Evolutionary conservation across 2,329 filamentous ascomycete genomes (phyloP).

Genomic region (Aureobasidium namibiae): DNA sequence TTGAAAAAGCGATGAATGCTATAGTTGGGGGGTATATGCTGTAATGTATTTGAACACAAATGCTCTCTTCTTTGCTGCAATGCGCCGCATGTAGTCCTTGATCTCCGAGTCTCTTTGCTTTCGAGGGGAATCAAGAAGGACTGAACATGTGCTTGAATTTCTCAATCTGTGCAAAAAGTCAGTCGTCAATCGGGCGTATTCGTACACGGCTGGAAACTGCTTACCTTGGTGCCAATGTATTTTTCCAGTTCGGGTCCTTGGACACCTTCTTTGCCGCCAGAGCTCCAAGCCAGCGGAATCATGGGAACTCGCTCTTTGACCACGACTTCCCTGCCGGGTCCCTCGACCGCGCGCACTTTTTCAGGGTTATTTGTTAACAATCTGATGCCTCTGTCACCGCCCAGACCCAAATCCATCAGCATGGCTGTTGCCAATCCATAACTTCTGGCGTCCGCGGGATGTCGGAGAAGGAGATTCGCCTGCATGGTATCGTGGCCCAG

Average conservation of each 20-base stretch:
- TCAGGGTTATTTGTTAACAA: constrained; percentile 96
- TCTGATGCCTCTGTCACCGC: constrained; percentile 61
- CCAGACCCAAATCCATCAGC: constrained; percentile 72
- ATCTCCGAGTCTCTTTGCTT: too few species aligned
- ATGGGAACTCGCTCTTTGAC: constrained; percentile 89
- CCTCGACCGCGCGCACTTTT: constrained; percentile 90
- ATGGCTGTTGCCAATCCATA: constrained; percentile 97
- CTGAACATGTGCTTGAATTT: constrained; percentile 47
- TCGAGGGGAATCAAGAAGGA: background rate
- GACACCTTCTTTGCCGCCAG: constrained; percentile 68
- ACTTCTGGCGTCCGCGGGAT: constrained; percentile 88
- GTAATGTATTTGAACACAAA: constrained; percentile 5
- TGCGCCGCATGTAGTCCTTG: background rate
- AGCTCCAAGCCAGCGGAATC: constrained; percentile 89
- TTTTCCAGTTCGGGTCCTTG: constrained; percentile 83
- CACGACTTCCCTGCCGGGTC: constrained; percentile 75
- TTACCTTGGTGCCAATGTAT: constrained; percentile 89
- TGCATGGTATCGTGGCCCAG: constrained; percentile 96
- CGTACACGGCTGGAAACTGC: constrained; percentile 21
- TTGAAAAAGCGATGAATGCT: background rate
- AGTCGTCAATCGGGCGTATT: constrained; percentile 15
- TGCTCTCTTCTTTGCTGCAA: background rate
- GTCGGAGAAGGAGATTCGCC: constrained; percentile 80
- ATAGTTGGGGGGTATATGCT: constrained; percentile 1
- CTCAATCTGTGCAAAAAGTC: constrained; percentile 33